Percentiles rank a stretch among this genome's conserved stretches.
phyloP scores from a whole-genome alignment of 106 monocot species.

The Allium sativum region DNA sequence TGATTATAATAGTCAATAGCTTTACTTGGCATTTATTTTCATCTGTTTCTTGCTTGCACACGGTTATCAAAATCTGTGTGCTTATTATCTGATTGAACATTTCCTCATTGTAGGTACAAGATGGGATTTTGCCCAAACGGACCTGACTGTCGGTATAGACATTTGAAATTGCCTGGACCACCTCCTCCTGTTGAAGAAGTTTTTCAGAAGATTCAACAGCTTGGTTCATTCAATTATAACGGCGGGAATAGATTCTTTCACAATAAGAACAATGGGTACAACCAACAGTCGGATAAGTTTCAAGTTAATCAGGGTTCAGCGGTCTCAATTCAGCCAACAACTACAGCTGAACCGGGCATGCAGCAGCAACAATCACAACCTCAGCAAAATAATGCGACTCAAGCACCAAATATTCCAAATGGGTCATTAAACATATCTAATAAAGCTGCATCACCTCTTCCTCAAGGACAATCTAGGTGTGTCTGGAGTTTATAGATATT shows the following conservation, averaged over 20 bases:
- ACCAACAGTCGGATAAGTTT: constrained; percentile 52
- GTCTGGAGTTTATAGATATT: constrained; percentile 72
- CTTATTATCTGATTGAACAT: too few relatives aligned
- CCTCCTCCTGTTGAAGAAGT: constrained; percentile 94
- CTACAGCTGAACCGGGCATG: constrained; percentile 18
- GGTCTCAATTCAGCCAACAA: constrained; percentile 22
- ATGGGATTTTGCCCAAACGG: constrained; percentile 99
- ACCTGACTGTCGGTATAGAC: constrained; percentile 85
- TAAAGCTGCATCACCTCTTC: constrained; percentile 81
- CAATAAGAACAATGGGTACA: constrained; percentile 45
- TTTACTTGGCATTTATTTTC: too few relatives aligned
- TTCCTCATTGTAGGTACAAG: constrained; percentile 63
- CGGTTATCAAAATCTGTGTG: too few relatives aligned
- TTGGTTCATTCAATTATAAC: constrained; percentile 64
- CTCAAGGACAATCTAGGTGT: constrained; percentile 99
- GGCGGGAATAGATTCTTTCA: constrained; percentile 64
- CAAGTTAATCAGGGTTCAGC: constrained; percentile 33
- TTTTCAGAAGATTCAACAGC: constrained; percentile 88
- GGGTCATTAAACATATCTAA: constrained; percentile 43
- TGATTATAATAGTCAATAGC: too few relatives aligned
- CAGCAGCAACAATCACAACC: constrained; percentile 38
- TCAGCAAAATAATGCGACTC: constrained; percentile 33
- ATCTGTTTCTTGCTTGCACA: too few relatives aligned
- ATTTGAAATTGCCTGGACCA: constrained; percentile 87
- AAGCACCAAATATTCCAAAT: constrained; percentile 39